These are phyloP conservation scores for Saccharomycopsis javanensis DNA, from an alignment of 805 yeast species.

Conservation along the genomic window DNA sequence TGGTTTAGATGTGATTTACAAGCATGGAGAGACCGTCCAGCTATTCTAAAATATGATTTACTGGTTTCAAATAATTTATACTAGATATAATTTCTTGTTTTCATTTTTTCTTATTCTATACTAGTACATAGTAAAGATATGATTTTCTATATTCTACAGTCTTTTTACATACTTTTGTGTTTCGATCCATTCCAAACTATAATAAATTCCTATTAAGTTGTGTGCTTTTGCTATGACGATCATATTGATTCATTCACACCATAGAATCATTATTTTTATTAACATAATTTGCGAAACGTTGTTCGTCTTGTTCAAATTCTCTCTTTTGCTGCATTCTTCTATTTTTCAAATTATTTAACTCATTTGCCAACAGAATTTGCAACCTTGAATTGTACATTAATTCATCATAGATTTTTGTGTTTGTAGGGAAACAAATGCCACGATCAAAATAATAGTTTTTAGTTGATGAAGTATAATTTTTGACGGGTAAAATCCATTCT, in stretches of 20 bases:
- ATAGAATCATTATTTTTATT: neutral
- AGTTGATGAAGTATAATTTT: neutral
- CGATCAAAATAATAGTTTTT: conserved; percentile 11
- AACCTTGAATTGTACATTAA: conserved; percentile 14
- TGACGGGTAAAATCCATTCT: conserved; percentile 67
- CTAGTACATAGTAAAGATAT: too few relatives aligned
- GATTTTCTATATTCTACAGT: too few relatives aligned
- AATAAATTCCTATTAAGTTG: too few relatives aligned
- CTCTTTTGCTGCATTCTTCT: conserved; percentile 7
- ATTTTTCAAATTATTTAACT: conserved; percentile 9
- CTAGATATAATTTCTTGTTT: neutral
- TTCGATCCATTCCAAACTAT: too few relatives aligned
- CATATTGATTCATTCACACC: neutral
- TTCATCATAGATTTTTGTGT: conserved; percentile 12
- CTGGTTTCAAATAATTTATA: neutral
- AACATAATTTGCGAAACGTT: neutral
- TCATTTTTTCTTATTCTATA: too few relatives aligned
- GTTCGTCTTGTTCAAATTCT: neutral
- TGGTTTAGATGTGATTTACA: neutral
- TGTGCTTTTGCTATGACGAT: too few relatives aligned
- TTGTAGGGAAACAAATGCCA: conserved; percentile 16
- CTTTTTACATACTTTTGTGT: too few relatives aligned
- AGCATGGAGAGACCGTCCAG: neutral
- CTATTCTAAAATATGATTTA: neutral
- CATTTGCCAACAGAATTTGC: conserved; percentile 17